Evolutionary conservation across 2,329 filamentous ascomycete genomes (phyloP).

Genomic region (Aspergillus oerlinghausenensis): DNA sequence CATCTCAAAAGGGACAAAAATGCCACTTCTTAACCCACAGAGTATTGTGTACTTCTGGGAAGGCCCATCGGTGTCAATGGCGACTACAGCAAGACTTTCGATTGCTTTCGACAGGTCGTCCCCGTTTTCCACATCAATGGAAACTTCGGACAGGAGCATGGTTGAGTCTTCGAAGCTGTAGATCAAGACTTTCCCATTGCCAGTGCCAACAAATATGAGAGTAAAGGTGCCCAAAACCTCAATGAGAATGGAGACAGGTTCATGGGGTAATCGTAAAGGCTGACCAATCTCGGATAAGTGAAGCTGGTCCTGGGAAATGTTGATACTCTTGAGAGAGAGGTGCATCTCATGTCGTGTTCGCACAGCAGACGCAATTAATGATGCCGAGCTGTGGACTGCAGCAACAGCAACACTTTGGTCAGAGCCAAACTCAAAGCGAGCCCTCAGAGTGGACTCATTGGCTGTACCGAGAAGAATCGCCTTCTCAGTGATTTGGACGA

Average conservation of each 20-base stretch:
- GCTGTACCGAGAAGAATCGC: conserved; percentile 30
- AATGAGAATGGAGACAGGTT: conserved; percentile 35
- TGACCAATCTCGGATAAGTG: conserved; percentile 20
- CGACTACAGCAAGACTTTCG: conserved; percentile 31
- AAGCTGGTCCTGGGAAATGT: conserved; percentile 10
- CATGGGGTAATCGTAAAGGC: conserved; percentile 24
- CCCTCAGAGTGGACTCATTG: conserved; percentile 16
- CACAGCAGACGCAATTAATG: conserved; percentile 25
- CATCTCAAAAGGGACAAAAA: conserved; percentile 36
- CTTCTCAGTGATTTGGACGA: conserved; percentile 42
- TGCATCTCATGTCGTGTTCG: conserved; percentile 21
- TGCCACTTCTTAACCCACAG: conserved; percentile 45
- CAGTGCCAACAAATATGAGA: conserved; percentile 39
- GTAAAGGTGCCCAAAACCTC: conserved; percentile 21
- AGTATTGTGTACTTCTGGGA: conserved; percentile 27
- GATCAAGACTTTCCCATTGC: conserved; percentile 32
- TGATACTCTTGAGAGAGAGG: conserved; percentile 26
- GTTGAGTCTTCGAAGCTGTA: conserved; percentile 24
- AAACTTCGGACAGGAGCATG: conserved; percentile 19
- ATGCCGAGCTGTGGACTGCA: conserved; percentile 25
- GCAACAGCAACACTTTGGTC: conserved; percentile 26
- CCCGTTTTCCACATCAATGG: conserved; percentile 17
- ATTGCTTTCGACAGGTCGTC: conserved; percentile 31
- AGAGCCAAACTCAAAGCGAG: conserved; percentile 18
- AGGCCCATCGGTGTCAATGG: conserved; percentile 9